These are phyloP conservation scores for Glomus cerebriforme DNA, from an alignment of 192 early-diverging fungal species.

Conservation along the genomic window DNA sequence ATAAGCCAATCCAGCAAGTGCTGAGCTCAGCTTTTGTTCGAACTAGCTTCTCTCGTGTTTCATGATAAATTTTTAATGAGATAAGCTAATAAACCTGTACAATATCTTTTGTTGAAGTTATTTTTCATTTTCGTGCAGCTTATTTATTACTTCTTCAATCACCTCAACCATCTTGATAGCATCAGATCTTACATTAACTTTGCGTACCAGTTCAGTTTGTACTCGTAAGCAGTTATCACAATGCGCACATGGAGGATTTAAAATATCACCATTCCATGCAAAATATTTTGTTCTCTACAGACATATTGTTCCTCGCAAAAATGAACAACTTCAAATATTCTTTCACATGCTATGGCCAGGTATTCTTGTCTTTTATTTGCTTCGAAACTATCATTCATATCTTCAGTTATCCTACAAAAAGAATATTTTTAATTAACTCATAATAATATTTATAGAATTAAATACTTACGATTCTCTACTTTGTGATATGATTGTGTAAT, in stretches of 20 bases:
- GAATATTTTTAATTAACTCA: neutral
- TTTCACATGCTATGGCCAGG: neutral
- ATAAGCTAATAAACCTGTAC: conserved; percentile 14
- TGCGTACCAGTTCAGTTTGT: neutral
- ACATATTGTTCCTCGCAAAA: conserved; percentile 12
- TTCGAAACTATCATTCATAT: neutral
- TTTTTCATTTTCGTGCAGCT: neutral
- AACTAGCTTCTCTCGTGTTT: neutral
- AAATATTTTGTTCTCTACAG: conserved; percentile 15
- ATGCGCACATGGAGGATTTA: neutral
- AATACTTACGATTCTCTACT: conserved; percentile 6
- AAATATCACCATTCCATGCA: conserved; percentile 12
- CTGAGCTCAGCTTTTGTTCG: neutral
- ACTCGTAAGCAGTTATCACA: conserved; percentile 4
- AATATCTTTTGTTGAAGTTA: neutral
- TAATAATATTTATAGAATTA: neutral
- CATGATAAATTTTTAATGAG: neutral
- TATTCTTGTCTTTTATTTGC: neutral
- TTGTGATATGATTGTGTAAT: conserved; percentile 1
- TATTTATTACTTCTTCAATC: neutral
- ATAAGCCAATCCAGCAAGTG: conserved; percentile 7
- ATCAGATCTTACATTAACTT: conserved; percentile 1
- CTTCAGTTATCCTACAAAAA: neutral
- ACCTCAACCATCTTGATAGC: neutral
- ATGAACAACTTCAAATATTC: conserved; percentile 17